Evolutionary conservation across 2,329 filamentous ascomycete species (phyloP).

Genomic region (Colletotrichum sp.): DNA sequence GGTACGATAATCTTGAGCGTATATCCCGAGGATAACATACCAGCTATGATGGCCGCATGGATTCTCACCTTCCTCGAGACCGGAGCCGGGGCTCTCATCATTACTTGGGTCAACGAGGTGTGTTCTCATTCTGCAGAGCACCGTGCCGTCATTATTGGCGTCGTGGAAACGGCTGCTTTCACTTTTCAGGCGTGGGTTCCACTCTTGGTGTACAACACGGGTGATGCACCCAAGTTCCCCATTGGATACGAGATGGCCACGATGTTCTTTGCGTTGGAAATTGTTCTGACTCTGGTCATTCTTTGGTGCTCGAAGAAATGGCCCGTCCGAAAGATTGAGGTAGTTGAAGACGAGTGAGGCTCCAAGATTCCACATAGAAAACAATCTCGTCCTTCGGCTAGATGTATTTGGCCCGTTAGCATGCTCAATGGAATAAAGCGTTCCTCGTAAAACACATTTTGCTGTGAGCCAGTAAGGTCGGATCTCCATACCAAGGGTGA

Average conservation of each 20-base stretch:
- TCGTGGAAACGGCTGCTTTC: slow-evolving; percentile 51
- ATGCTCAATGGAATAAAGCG: not conserved
- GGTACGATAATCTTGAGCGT: slow-evolving; percentile 38
- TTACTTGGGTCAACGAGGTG: slow-evolving; percentile 54
- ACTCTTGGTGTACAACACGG: slow-evolving; percentile 38
- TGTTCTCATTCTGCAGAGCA: slow-evolving; percentile 51
- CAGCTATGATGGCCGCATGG: slow-evolving; percentile 40
- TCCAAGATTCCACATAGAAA: not conserved
- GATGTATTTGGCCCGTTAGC: not conserved
- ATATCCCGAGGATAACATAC: slow-evolving; percentile 36
- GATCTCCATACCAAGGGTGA: not conserved
- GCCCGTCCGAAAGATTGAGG: not conserved
- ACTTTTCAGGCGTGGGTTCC: slow-evolving; percentile 50
- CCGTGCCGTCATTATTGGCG: slow-evolving; percentile 51
- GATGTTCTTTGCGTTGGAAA: slow-evolving; percentile 35
- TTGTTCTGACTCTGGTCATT: slow-evolving; percentile 20
- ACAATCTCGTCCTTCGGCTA: not conserved
- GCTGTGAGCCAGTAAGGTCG: not conserved
- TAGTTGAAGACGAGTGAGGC: not conserved
- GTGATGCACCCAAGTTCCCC: slow-evolving; percentile 42
- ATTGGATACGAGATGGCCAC: slow-evolving; percentile 40
- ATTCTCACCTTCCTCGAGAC: slow-evolving; percentile 40
- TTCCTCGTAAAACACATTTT: not conserved
- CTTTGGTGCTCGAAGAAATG: not conserved
- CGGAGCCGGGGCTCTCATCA: slow-evolving; percentile 39